phyloP scores from a whole-genome alignment of 1,139 yeast genomes.

The Suhomyces bolitotheri region DNA sequence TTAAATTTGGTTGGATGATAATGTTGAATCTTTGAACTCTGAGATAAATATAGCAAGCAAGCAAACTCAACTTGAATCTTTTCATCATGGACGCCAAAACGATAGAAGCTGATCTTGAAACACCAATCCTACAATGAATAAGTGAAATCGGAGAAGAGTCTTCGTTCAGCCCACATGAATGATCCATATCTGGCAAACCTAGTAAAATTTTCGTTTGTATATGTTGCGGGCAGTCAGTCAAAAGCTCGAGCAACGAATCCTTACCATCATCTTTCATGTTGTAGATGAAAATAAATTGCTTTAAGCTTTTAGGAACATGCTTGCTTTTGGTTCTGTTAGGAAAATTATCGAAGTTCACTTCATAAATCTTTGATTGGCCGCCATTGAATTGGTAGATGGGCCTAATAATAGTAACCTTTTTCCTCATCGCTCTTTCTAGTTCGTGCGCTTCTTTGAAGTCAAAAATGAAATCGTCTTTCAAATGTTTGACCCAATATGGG shows the following conservation, averaged over 20 bases:
- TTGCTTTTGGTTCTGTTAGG: constrained; percentile 13
- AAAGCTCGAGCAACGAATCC: constrained; percentile 36
- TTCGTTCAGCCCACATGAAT: neutral
- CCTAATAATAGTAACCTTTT: constrained; percentile 6
- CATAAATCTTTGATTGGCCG: constrained; percentile 31
- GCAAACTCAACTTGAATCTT: constrained; percentile 58
- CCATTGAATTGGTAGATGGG: constrained; percentile 31
- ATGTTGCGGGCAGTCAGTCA: constrained; percentile 32
- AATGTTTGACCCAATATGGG: constrained; percentile 34
- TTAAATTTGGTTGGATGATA: constrained; percentile 86
- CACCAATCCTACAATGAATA: constrained; percentile 91
- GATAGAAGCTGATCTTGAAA: constrained; percentile 85
- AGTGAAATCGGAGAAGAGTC: constrained; percentile 38
- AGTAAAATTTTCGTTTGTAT: constrained; percentile 34
- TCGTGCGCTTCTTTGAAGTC: constrained; percentile 20
- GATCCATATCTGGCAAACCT: constrained; percentile 17
- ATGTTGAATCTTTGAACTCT: constrained; percentile 83
- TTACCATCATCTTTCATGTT: constrained; percentile 45
- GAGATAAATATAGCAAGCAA: constrained; percentile 77
- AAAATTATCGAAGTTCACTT: constrained; percentile 21
- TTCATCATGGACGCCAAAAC: constrained; percentile 91
- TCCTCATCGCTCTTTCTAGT: constrained; percentile 9
- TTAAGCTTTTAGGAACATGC: constrained; percentile 22
- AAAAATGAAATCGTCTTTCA: constrained; percentile 19
- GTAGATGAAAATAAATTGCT: constrained; percentile 33